Evolutionary conservation across 1,284 basidiomycete species (phyloP).

Genomic region (Ustilago esculenta): DNA sequence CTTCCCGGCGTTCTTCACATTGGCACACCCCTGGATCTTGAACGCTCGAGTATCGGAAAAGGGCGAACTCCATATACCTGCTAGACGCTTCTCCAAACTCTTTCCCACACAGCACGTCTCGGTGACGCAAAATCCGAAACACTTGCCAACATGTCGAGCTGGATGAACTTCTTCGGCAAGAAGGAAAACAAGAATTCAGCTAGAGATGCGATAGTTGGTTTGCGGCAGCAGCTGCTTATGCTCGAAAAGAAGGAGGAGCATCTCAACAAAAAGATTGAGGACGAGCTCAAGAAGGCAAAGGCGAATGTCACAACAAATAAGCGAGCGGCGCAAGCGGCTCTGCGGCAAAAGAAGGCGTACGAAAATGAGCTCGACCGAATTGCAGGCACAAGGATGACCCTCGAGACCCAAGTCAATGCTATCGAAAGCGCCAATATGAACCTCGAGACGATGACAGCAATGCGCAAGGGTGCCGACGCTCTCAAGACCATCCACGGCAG

Average conservation of each 20-base stretch:
- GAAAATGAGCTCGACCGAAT: constrained; percentile 89
- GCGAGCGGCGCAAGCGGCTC: constrained; percentile 75
- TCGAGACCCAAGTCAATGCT: constrained; percentile 96
- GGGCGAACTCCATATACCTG: neutral
- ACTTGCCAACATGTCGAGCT: constrained; percentile 61
- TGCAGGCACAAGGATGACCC: constrained; percentile 85
- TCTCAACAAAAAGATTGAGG: constrained; percentile 95
- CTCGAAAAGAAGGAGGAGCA: constrained; percentile 99
- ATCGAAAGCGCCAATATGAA: constrained; percentile 98
- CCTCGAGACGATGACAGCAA: constrained; percentile 95
- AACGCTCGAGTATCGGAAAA: no score
- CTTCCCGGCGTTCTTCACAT: no score
- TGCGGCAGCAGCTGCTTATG: constrained; percentile 74
- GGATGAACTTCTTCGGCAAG: constrained; percentile 64
- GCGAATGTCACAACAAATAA: constrained; percentile 94
- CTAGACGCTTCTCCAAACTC: neutral
- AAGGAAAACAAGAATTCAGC: constrained; percentile 66
- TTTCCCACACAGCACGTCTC: neutral
- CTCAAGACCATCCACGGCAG: constrained; percentile 91
- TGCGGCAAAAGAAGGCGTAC: constrained; percentile 91
- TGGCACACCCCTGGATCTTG: no score
- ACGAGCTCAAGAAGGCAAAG: constrained; percentile 89
- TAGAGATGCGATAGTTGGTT: constrained; percentile 69
- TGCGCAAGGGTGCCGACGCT: constrained; percentile 94
- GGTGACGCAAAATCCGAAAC: neutral